phyloP scores from a whole-genome alignment of 495 filamentous ascomycete genomes.

The Cenococcum geophilum region DNA sequence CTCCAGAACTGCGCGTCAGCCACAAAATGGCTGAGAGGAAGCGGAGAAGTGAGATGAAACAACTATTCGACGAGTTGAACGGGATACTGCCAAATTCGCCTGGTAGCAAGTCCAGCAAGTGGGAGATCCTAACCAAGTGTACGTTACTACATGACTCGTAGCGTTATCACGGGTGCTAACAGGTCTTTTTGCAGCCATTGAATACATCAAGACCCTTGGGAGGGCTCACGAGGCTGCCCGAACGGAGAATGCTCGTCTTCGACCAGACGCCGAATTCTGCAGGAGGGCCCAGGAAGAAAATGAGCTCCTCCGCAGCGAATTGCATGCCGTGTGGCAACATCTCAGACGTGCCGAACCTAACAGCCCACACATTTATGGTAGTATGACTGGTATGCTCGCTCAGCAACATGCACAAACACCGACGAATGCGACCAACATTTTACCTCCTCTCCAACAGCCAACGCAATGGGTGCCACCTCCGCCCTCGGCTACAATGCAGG shows the following conservation, averaged over 20 bases:
- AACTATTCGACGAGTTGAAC: conserved; percentile 82
- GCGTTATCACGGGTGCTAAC: conserved; percentile 9
- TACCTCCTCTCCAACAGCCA: conserved; percentile 23
- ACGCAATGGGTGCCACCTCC: conserved; percentile 15
- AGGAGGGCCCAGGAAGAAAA: conserved; percentile 28
- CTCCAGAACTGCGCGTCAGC: conserved; percentile 87
- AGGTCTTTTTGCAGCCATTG: conserved; percentile 23
- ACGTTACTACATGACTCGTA: conserved; percentile 24
- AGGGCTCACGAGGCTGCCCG: conserved; percentile 17
- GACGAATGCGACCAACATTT: conserved; percentile 8
- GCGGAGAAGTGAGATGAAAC: conserved; percentile 96
- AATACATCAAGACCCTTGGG: conserved; percentile 28
- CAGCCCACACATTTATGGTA: conserved; percentile 28
- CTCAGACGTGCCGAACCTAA: conserved; percentile 28
- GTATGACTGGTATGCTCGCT: conserved; percentile 24
- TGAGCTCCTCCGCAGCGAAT: conserved; percentile 25
- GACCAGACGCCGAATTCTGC: conserved; percentile 24
- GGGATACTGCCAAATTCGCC: conserved; percentile 76
- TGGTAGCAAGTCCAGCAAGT: conserved; percentile 94
- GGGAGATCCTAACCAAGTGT: conserved; percentile 98
- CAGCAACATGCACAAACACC: conserved; percentile 20
- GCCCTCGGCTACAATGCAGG: conserved; percentile 25
- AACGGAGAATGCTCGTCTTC: conserved; percentile 24
- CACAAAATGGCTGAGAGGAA: conserved; percentile 97
- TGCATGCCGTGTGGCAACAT: conserved; percentile 29